Percentiles rank a stretch among this genome's conserved stretches.
Evolutionary conservation across 305 asterid genomes (phyloP).

Genomic region (Fraxinus nigra): DNA sequence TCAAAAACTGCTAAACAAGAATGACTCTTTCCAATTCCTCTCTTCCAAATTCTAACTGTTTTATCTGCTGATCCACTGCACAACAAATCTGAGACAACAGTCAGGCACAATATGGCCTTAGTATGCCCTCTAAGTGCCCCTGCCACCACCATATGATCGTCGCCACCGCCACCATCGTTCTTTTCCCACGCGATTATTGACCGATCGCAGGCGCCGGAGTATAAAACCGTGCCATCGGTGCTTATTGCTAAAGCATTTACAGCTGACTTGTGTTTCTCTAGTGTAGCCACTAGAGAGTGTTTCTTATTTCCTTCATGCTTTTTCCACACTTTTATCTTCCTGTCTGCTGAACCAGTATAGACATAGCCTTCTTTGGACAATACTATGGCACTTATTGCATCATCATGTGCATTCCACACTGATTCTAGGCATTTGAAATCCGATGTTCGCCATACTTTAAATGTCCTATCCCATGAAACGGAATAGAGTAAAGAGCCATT

Average conservation of each 20-base stretch:
- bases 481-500: constrained; percentile 60
- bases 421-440: constrained; percentile 78
- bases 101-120: constrained; percentile 66
- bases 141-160: constrained; percentile 47
- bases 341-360: constrained; percentile 74
- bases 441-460: constrained; percentile 72
- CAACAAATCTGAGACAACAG: constrained; percentile 50
- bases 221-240: constrained; percentile 49
- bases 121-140: constrained; percentile 81
- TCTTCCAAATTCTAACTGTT: constrained; percentile 65
- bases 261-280: constrained; percentile 69
- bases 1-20: constrained; percentile 63
- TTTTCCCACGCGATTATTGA: constrained; percentile 76
- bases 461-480: constrained; percentile 81
- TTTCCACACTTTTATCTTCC: constrained; percentile 60
- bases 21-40: constrained; percentile 39
- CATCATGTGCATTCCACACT: constrained; percentile 68
- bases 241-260: constrained; percentile 75
- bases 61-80: constrained; percentile 31
- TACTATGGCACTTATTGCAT: constrained; percentile 73
- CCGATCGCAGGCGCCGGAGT: constrained; percentile 80
- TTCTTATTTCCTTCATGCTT: constrained; percentile 31
- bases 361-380: constrained; percentile 45
- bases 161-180: constrained; percentile 32
- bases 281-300: constrained; percentile 36